Evolutionary conservation across 306 rosid genomes (phyloP), one percentile per base, ranked within the genome.

Genomic region (Cicer arietinum): DNA sequence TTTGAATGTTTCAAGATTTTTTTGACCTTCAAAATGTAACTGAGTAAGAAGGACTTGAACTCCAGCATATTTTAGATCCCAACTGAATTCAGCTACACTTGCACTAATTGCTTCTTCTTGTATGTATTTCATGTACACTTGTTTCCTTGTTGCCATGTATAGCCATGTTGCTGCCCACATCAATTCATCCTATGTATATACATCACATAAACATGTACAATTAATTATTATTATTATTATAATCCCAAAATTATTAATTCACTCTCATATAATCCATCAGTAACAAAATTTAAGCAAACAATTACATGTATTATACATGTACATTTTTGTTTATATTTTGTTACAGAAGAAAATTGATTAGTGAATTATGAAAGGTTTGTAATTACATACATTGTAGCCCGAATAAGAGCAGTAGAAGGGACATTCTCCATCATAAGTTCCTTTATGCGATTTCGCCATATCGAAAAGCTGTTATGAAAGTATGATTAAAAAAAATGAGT

Each of bases 21-120:
- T 77, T 2, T 64, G 76, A 78, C 98, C 98, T 47, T 84, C 74
- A 37, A 81, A 86, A 84, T 74, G 83, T 44, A 90, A 68, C 94
- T 94, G 82, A 50, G 69, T 78, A 4, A 94, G 87, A 59, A 94
- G 86, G 80, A 90, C 56, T 89, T 92, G 97, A 57, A 90, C 92
- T 71, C 98, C 97, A 3, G 97, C 96, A 69, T 90, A 94, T 79
- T 94, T 94, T 45, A 94, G 97, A 59, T 94, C 98, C 98, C 98
- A 94, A 65, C 97, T 94, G 58, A 94, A 94, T 75, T 92, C 98
- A 5, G 86, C 50, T 2, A 94, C 98, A 30, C 7, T 14, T 2
- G 89, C 97, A 74, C 89, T 87, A 8, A 90, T 89, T 61, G 88
- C 4, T 40, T 94, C 95, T 70, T 91, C 95, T 70, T 71, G 17